phyloP scores from a whole-genome alignment of 2,329 filamentous ascomycete genomes.

The Pochonia chlamydosporia region DNA sequence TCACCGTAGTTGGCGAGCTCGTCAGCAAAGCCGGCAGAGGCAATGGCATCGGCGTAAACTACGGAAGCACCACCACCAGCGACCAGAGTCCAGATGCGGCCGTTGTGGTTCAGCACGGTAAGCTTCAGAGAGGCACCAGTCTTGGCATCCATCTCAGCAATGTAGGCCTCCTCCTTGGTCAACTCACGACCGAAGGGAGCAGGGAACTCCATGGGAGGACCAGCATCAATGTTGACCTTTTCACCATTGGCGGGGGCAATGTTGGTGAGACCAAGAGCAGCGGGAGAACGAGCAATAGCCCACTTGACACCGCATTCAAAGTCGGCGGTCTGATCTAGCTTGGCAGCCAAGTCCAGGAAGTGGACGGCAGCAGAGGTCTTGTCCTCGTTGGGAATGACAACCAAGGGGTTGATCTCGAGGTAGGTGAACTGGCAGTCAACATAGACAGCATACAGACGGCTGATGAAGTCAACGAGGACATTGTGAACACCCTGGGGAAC shows the following conservation, averaged over 20 bases:
- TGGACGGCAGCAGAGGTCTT: slow-evolving; percentile 90
- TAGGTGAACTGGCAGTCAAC: slow-evolving; percentile 99
- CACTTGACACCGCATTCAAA: slow-evolving; percentile 99
- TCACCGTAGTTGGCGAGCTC: slow-evolving; percentile 99
- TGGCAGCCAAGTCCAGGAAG: slow-evolving; percentile 97
- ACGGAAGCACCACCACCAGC: slow-evolving; percentile 99
- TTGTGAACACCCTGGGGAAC: slow-evolving; percentile 95
- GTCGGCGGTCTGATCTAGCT: slow-evolving; percentile 98
- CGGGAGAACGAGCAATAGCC: slow-evolving; percentile 89
- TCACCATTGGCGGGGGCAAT: slow-evolving; percentile 55
- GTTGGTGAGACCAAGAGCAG: slow-evolving; percentile 76
- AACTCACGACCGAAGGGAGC: slow-evolving; percentile 98
- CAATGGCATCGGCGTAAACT: slow-evolving; percentile 98
- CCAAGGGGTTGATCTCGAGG: slow-evolving; percentile 98
- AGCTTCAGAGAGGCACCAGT: slow-evolving; percentile 98
- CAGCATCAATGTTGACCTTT: slow-evolving; percentile 90
- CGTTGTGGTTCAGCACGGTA: slow-evolving; percentile 85
- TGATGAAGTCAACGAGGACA: slow-evolving; percentile 98
- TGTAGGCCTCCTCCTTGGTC: slow-evolving; percentile 98
- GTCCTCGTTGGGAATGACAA: slow-evolving; percentile 91
- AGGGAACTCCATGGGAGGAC: slow-evolving; percentile 97
- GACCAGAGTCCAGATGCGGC: slow-evolving; percentile 96
- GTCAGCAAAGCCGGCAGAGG: slow-evolving; percentile 87
- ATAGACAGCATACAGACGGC: slow-evolving; percentile 95
- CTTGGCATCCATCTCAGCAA: slow-evolving; percentile 97